phyloP scores from a whole-genome alignment of 1,284 basidiomycete genomes.

The Trichosporon asahii region DNA sequence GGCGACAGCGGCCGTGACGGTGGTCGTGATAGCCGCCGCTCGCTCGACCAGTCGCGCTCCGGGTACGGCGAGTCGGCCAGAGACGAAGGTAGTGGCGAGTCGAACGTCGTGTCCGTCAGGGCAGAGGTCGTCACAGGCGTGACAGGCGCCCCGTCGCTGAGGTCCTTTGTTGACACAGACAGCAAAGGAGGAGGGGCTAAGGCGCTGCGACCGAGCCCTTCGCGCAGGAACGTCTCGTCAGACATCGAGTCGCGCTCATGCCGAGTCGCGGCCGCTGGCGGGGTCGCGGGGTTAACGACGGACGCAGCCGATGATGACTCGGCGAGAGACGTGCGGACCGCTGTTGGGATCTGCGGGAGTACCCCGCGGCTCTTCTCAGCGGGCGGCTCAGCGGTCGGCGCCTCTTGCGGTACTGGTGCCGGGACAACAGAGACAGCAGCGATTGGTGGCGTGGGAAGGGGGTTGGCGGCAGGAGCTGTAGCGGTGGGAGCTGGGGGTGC shows the following conservation, averaged over 20 bases:
- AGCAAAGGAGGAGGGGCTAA: background rate
- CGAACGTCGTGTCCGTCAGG: constrained; percentile 5
- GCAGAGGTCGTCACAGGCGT: constrained; percentile 3
- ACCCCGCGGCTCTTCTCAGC: background rate
- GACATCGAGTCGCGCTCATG: background rate
- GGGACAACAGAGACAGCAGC: background rate
- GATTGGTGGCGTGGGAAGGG: background rate
- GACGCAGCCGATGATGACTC: background rate
- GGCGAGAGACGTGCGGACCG: background rate
- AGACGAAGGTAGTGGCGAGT: background rate
- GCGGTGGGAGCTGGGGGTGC: background rate
- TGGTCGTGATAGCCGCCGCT: background rate
- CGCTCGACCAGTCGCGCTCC: background rate
- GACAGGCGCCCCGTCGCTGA: constrained; percentile 3
- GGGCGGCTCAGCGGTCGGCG: background rate
- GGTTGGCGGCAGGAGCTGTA: background rate
- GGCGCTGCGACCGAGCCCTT: background rate
- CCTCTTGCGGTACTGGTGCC: background rate
- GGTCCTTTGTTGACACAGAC: constrained; percentile 4
- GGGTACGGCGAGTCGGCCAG: background rate
- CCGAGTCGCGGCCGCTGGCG: background rate
- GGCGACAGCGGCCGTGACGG: constrained; percentile 1
- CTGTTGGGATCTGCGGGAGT: background rate
- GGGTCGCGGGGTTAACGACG: background rate
- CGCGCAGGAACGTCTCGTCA: background rate